Conservation (phyloP, 2,329 filamentous ascomycete genomes). For the Lecanicillium sp. region DNA sequence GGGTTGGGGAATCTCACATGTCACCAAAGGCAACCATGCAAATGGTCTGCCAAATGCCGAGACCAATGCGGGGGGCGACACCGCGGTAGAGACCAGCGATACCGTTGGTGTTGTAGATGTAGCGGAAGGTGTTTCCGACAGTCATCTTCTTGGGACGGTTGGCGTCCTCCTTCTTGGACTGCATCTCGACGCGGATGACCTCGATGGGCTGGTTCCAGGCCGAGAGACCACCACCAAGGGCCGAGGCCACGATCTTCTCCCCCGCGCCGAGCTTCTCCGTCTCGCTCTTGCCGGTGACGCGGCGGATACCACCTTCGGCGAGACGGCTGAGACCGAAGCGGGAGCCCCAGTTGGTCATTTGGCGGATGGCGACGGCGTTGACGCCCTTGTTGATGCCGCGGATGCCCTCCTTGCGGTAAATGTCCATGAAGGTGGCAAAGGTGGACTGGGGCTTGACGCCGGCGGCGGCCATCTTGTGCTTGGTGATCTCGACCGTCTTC, state of each 20-base stretch:
- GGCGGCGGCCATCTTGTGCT: constrained; percentile 82
- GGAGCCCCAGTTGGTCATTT: constrained; percentile 99
- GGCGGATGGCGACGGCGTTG: constrained; percentile 95
- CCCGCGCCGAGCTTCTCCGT: constrained; percentile 67
- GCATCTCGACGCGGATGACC: constrained; percentile 99
- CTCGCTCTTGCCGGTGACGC: constrained; percentile 69
- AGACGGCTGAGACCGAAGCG: constrained; percentile 91
- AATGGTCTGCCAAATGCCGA: constrained; percentile 97
- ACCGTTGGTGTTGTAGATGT: constrained; percentile 89
- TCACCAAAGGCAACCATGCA: constrained; percentile 99
- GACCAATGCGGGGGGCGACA: constrained; percentile 86
- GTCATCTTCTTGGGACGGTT: constrained; percentile 99
- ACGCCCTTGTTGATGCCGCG: constrained; percentile 96
- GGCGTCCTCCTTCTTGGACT: constrained; percentile 96
- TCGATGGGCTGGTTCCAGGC: constrained; percentile 99
- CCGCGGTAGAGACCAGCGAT: constrained; percentile 91
- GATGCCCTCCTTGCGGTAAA: constrained; percentile 92
- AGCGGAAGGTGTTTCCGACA: constrained; percentile 74
- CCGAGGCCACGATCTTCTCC: constrained; percentile 87
- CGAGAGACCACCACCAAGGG: constrained; percentile 84
- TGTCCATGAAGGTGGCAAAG: constrained; percentile 92
- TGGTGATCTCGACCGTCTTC: constrained; percentile 99
- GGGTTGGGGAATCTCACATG: constrained; percentile 59
- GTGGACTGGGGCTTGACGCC: constrained; percentile 86
- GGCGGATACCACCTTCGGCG: constrained; percentile 83